Conservation (phyloP, 108 stramenopile genomes). For the Fistulifera solaris region DNA sequence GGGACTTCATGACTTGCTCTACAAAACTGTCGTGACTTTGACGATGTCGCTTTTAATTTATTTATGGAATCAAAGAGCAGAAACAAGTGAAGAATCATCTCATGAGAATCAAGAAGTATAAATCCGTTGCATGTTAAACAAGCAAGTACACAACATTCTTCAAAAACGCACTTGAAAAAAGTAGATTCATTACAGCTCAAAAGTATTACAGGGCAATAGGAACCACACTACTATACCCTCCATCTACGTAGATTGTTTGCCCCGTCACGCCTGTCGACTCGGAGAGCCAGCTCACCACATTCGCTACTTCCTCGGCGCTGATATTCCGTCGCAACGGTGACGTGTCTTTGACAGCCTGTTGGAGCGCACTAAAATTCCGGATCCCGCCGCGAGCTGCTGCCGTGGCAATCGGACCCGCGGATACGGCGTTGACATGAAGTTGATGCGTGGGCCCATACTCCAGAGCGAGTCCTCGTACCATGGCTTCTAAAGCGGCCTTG, state of each 20-base stretch:
- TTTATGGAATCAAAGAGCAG: too few species aligned
- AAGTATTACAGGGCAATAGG: neutral
- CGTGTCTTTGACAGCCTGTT: conserved; percentile 12
- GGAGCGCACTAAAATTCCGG: conserved; percentile 31
- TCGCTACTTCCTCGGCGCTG: conserved; percentile 38
- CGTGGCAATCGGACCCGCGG: conserved; percentile 54
- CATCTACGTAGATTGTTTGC: conserved; percentile 53
- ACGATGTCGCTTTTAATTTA: neutral
- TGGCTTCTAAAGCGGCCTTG: conserved; percentile 49
- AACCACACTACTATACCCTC: conserved; percentile 40
- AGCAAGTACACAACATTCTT: too few species aligned
- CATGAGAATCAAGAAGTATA: too few species aligned
- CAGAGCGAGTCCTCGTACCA: conserved; percentile 39
- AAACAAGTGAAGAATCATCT: too few species aligned
- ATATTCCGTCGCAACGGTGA: conserved; percentile 33
- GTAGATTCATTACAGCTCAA: neutral
- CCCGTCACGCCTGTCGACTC: conserved; percentile 37
- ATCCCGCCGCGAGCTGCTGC: conserved; percentile 47
- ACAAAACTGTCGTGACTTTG: neutral
- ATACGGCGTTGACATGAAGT: conserved; percentile 53
- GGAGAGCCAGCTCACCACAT: conserved; percentile 30
- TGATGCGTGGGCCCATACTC: conserved; percentile 23
- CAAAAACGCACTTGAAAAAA: too few species aligned
- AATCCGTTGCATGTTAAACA: neutral
- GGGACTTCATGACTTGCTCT: neutral